A percentile compares a stretch with the other conserved stretches of the same genome.
These are phyloP conservation scores for Nicotiana sylvestris DNA, from an alignment of 257 asterid species.

Conservation along the genomic window DNA sequence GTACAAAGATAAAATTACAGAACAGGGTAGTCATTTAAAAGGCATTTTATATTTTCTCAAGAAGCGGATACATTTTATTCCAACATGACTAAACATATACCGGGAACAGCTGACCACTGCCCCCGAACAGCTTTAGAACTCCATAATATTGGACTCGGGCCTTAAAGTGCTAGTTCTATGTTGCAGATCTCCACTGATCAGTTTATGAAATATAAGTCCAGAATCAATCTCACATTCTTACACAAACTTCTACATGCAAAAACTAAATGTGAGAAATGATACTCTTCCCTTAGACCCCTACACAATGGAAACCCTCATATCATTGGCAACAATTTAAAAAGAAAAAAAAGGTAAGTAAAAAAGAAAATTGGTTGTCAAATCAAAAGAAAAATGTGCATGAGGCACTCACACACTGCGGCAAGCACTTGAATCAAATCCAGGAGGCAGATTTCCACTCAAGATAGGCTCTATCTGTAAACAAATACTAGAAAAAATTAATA, in stretches of 20 bases:
- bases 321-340: background rate
- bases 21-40: background rate
- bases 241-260: background rate
- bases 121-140: background rate
- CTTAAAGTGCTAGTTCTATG: background rate
- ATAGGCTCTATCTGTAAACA: conserved; percentile 81
- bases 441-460: conserved; percentile 79
- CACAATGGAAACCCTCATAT: background rate
- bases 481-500: conserved; percentile 15
- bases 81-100: background rate
- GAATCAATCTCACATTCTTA: background rate
- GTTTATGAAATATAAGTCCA: background rate
- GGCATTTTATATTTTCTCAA: background rate
- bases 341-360: background rate
- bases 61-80: background rate
- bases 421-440: conserved; percentile 76
- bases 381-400: conserved; percentile 11
- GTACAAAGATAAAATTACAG: background rate
- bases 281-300: background rate
- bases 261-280: background rate
- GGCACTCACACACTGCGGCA: conserved; percentile 91
- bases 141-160: background rate
- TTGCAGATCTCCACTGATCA: background rate
- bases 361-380: background rate
- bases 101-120: background rate